Conservation (phyloP, 2,329 filamentous ascomycete genomes). For the Colletotrichum camelliae region DNA sequence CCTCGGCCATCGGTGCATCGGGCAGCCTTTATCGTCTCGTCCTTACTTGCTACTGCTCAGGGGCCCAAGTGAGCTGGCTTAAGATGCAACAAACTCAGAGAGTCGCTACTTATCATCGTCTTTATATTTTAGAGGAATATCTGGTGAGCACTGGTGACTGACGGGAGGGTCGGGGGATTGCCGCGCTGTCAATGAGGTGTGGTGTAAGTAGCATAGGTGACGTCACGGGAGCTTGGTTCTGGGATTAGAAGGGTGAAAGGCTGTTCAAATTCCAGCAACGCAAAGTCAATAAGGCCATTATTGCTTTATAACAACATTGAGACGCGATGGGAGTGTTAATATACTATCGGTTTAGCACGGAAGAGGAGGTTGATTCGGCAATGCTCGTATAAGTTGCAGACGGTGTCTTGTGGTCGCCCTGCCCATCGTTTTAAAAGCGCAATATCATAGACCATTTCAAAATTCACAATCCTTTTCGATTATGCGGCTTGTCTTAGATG, state of each 20-base stretch:
- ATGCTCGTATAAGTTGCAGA: neutral
- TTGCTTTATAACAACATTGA: too few relatives aligned
- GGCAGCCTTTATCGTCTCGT: fast-evolving
- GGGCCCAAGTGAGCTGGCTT: neutral
- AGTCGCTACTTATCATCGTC: neutral
- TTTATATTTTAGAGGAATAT: too few relatives aligned
- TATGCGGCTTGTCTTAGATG: too few relatives aligned
- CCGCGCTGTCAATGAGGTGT: too few relatives aligned
- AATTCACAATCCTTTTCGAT: too few relatives aligned
- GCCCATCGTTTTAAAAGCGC: neutral
- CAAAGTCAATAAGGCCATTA: too few relatives aligned
- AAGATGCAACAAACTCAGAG: neutral
- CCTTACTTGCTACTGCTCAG: neutral
- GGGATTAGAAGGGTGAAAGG: too few relatives aligned
- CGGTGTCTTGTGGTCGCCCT: neutral
- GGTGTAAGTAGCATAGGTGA: too few relatives aligned
- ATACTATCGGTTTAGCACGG: fast-evolving
- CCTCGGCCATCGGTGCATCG: neutral
- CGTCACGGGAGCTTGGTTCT: too few relatives aligned
- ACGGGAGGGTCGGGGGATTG: fast-evolving
- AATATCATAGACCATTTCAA: fast-evolving
- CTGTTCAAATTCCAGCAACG: too few relatives aligned
- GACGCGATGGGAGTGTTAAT: neutral
- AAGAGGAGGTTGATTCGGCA: neutral
- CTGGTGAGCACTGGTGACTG: too few relatives aligned